A percentile compares a stretch with the other conserved stretches of the same genome.
Conservation (phyloP, 352 stramenopile species). For the Sclerospora graminicola region DNA sequence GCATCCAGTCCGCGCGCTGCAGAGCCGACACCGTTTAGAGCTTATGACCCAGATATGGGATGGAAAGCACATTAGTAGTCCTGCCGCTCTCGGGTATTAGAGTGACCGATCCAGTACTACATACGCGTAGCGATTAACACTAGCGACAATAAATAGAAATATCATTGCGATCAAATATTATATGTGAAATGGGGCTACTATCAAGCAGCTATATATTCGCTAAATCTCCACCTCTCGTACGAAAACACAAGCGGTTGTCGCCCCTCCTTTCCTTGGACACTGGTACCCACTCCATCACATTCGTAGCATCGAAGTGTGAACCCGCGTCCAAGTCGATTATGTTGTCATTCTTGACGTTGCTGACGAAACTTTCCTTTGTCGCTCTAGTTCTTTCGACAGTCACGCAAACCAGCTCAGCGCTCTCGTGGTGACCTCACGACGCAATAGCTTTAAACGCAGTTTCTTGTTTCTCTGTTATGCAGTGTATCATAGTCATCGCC, state of each 20-base stretch:
- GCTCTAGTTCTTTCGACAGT: neutral
- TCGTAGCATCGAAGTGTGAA: neutral
- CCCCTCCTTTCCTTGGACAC: too few relatives aligned
- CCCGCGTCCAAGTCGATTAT: neutral
- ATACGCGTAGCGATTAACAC: neutral
- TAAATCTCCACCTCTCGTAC: neutral
- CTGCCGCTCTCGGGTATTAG: neutral
- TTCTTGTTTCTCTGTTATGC: constrained; percentile 2
- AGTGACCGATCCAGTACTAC: neutral
- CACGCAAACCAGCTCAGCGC: neutral
- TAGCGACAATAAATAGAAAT: neutral
- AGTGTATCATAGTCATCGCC: constrained; percentile 7
- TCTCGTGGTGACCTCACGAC: neutral
- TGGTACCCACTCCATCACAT: too few relatives aligned
- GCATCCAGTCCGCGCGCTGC: neutral
- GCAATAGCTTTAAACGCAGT: too few relatives aligned
- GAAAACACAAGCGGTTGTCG: neutral
- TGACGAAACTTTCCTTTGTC: neutral
- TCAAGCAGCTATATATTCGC: constrained; percentile 2
- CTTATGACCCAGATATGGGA: neutral
- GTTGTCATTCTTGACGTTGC: neutral
- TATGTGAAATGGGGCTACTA: constrained; percentile 1
- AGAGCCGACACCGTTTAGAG: neutral
- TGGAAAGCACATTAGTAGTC: neutral
- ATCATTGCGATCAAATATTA: neutral